Base-by-base conservation (phyloP, 371 early-diverging fungal species). In the Quaeritorhiza haematococci region DNA sequence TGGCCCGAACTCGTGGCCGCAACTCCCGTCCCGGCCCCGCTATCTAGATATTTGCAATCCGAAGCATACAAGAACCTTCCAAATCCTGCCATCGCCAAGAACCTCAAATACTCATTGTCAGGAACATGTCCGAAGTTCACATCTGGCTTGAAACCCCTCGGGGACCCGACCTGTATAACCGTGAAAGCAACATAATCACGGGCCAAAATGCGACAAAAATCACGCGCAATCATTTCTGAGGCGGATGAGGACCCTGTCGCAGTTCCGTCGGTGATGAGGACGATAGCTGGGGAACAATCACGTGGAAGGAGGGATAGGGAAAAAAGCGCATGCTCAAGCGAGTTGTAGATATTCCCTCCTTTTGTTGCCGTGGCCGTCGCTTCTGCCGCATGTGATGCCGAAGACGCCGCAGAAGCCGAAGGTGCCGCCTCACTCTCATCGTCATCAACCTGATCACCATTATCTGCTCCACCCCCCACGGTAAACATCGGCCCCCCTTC, bases 241-340 rank as follows among this genome's bases (percentile, higher is more conserved):
- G 74, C 53, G 52, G 79, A 66, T 56, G 73, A 59, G 61, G 58
- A 49, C 8, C 29, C 49, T 17, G 59, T 47, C n/a, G 85, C 76
- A 4, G 93, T 91, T 29, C 94, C 94, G 65, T 96, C 96, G 0
- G 92, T 91, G 33, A 94, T 66, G 8, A 87, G 61, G 0, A 91
- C 77, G 17, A 94, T 58, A 2, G 82, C 83, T 0, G 88, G 85
- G 21, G 82, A 71, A 33, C 84, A 85, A 17, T 84, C 70, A 8
- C 72, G 62, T 0, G 91, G 86, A 52, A 91, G 67, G 23, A 93
- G 71, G 21, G 76, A 69, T 27, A 92, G 58, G 2, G 88, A 84
- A 47, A 85, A 78, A 43, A 85, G 59, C 2, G 83, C 88, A 43
- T 84, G 79, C 44, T 87, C 79, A 10, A 91, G 66, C 19, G 85